Evolutionary conservation across 2,329 filamentous ascomycete species (phyloP), one percentile per base, ranked within the genome.

Genomic region (Nemania diffusa): DNA sequence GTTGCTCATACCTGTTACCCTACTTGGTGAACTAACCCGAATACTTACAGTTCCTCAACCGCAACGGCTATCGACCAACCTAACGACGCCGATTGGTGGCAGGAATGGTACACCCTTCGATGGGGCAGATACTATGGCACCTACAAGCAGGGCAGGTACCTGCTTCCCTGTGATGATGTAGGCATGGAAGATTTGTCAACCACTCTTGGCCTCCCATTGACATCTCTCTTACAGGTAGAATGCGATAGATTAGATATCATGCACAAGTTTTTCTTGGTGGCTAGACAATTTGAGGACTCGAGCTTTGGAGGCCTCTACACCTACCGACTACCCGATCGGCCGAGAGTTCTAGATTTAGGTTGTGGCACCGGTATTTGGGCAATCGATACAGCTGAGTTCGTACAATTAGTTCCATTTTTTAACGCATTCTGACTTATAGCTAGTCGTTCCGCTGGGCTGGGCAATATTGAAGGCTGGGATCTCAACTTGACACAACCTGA

Each of bases 331-430:
- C 77, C 78, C 40, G 71, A 58, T 22, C 72, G 76, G 1, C 80
- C 80, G 1, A 79, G 81, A 57, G 84, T 91, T 55, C 76, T 91
- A 48, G 89, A 91, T 74, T 77, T 97, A 61, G 95, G 94, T 48
- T 94, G 91, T 70, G 95, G 94, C 22, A 97, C 93, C 0, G 94
- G 93, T 44, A 95, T 97, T 68, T 98, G 95, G 95, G 88, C 91
- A 46, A 92, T 97, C 73, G 91, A 95, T 72, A 91, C 97, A 81
- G 91, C 92, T 69, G 90, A 92, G 87, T 93, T 83, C 81, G 88
- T 78, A 24, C 53, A 53, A 52, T 17, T 40, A 1, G 32, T 55
- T 34, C n/a, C 40, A 7, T 51, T 37, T 48, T 56, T 26, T 8
- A 26, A 32, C 48, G 51, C 42, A 17, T 34, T 46, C 69, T 71